A percentile compares a stretch with the other conserved stretches of the same genome.
Conservation (phyloP, 192 early-diverging fungal genomes). For the Umbelopsis sp. region DNA sequence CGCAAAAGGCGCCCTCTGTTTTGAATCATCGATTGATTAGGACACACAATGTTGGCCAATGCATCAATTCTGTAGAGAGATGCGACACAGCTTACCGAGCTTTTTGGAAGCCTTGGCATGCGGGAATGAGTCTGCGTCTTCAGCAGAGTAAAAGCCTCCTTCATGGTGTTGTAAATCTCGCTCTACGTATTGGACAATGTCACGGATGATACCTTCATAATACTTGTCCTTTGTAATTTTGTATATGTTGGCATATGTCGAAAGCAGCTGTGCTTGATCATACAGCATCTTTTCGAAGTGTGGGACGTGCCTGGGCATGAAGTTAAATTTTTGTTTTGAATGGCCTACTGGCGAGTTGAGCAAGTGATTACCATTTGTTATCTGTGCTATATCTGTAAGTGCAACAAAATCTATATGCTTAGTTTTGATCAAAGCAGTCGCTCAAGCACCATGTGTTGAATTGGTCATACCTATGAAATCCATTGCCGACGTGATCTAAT, state of each 20-base stretch:
- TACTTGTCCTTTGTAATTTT: conserved; percentile 49
- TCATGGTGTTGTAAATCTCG: conserved; percentile 50
- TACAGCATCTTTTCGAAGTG: conserved; percentile 79
- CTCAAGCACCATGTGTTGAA: neutral
- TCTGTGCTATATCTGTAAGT: conserved; percentile 32
- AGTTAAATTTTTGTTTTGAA: neutral
- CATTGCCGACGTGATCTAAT: conserved; percentile 51
- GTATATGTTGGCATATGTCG: conserved; percentile 48
- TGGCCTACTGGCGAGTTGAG: neutral
- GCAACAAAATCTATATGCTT: neutral
- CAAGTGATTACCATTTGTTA: conserved; percentile 21
- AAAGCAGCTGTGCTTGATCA: conserved; percentile 67
- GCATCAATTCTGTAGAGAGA: neutral
- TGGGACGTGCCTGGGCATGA: conserved; percentile 56
- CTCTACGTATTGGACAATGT: conserved; percentile 60
- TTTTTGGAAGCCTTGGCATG: conserved; percentile 43
- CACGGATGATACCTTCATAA: conserved; percentile 48
- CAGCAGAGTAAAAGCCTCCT: conserved; percentile 66
- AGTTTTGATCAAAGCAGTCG: neutral
- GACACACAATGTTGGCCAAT: neutral
- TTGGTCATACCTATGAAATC: conserved; percentile 47
- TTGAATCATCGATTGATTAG: neutral
- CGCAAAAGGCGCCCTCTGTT: conserved; percentile 66
- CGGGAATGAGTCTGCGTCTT: conserved; percentile 68
- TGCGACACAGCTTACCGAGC: conserved; percentile 30